Evolutionary conservation across 2,329 filamentous ascomycete species (phyloP).

Genomic region (Chrysoporthe cubensis): DNA sequence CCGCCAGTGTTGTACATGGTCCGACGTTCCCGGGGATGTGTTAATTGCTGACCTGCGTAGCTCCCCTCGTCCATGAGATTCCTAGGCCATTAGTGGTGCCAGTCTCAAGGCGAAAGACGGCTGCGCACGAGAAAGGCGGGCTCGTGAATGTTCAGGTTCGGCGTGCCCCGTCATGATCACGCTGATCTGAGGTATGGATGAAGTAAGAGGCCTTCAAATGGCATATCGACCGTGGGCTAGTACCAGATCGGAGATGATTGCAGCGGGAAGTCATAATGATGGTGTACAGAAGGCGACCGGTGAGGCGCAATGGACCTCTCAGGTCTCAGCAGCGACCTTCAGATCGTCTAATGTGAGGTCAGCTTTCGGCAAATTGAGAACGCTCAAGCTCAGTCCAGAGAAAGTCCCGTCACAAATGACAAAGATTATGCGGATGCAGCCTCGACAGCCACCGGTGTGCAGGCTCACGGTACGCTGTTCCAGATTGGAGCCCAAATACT

Average conservation of each 20-base stretch:
- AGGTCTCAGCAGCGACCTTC: conserved; percentile 14
- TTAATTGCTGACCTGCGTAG: conserved; percentile 5
- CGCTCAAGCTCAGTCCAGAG: neutral
- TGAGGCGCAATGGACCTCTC: conserved; percentile 23
- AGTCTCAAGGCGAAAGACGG: too few relatives aligned
- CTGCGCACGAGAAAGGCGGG: neutral
- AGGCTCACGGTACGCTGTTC: conserved; percentile 15
- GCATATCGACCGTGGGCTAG: conserved; percentile 14
- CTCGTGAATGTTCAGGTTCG: neutral
- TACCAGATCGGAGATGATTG: conserved; percentile 7
- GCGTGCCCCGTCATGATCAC: neutral
- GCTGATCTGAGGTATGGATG: conserved; percentile 19
- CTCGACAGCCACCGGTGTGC: conserved; percentile 18
- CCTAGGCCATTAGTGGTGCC: conserved; percentile 2
- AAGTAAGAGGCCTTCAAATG: conserved; percentile 7
- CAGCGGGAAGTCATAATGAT: conserved; percentile 12
- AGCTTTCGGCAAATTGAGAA: conserved; percentile 16
- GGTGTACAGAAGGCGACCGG: conserved; percentile 27
- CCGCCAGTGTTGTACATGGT: conserved; percentile 20
- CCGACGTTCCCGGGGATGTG: neutral
- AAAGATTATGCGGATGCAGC: conserved; percentile 7
- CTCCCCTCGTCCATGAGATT: conserved; percentile 2
- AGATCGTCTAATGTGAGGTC: conserved; percentile 19
- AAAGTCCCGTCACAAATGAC: conserved; percentile 1
- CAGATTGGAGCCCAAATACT: conserved; percentile 8